Conservation (phyloP, 345 rosid genomes). For the Populus nigra region DNA sequence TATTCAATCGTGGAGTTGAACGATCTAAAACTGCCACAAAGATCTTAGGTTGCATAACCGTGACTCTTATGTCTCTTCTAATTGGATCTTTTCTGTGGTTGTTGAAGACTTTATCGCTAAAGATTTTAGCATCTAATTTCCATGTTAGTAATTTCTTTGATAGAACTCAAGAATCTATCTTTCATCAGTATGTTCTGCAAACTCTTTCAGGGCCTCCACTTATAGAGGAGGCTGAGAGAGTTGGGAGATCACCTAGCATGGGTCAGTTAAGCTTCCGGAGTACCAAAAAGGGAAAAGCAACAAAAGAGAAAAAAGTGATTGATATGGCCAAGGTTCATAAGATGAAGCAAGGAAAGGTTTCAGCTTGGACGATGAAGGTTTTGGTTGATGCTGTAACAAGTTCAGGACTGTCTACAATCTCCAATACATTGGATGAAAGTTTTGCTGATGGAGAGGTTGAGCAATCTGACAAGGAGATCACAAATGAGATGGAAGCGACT, state of each 20-base stretch:
- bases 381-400: constrained; percentile 67
- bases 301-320: constrained; percentile 51
- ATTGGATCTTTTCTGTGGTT: constrained; percentile 66
- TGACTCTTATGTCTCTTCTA: constrained; percentile 61
- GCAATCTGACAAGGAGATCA: constrained; percentile 55
- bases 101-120: constrained; percentile 62
- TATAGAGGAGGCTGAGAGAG: constrained; percentile 59
- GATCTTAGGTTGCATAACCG: constrained; percentile 47
- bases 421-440: constrained; percentile 60
- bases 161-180: constrained; percentile 83
- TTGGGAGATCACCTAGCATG: constrained; percentile 43
- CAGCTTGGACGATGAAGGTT: constrained; percentile 89
- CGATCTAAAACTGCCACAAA: constrained; percentile 40
- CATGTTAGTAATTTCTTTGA: constrained; percentile 80
- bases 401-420: constrained; percentile 68
- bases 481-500: constrained; percentile 75
- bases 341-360: constrained; percentile 80
- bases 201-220: constrained; percentile 77
- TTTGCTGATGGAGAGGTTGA: constrained; percentile 32
- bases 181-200: constrained; percentile 73
- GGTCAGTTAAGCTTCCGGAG: constrained; percentile 56
- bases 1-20: constrained; percentile 48
- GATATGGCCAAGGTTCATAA: constrained; percentile 74
- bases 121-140: constrained; percentile 79
- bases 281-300: constrained; percentile 41